These are phyloP conservation scores for Lophium mytilinum DNA, from an alignment of 495 filamentous ascomycete genomes.

Conservation along the genomic window DNA sequence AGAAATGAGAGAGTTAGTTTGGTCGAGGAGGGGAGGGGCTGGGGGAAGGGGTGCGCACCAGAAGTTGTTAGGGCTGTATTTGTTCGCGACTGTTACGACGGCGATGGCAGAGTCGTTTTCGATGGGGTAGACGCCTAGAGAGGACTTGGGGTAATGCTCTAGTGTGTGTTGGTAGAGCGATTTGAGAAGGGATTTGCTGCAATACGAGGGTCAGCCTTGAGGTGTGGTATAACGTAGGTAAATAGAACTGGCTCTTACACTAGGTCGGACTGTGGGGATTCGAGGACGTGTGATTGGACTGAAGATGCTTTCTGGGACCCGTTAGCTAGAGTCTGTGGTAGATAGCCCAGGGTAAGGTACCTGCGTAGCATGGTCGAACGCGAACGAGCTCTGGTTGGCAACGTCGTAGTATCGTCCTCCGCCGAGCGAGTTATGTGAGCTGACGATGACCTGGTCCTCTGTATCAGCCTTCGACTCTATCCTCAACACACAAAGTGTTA, in stretches of 20 bases:
- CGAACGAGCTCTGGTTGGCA: conserved; percentile 76
- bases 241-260: conserved; percentile 47
- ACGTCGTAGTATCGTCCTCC: conserved; percentile 80
- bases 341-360: conserved; percentile 33
- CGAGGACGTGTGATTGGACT: conserved; percentile 71
- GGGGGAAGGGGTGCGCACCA: conserved; percentile 42
- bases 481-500: background rate
- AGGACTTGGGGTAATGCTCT: conserved; percentile 82
- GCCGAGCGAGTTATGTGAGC: conserved; percentile 71
- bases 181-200: conserved; percentile 73
- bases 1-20: no score
- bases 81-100: conserved; percentile 81
- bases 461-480: conserved; percentile 5
- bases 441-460: conserved; percentile 63
- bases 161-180: conserved; percentile 64
- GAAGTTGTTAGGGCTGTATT: conserved; percentile 95
- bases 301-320: conserved; percentile 66
- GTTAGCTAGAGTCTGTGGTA: background rate
- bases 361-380: conserved; percentile 77
- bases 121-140: conserved; percentile 72
- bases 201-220: background rate
- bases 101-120: conserved; percentile 68
- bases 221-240: background rate
- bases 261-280: conserved; percentile 68
- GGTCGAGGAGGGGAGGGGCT: no score